These are phyloP conservation scores for Nakaseomyces sp. DNA, from an alignment of 1,139 yeast species.

Conservation along the genomic window DNA sequence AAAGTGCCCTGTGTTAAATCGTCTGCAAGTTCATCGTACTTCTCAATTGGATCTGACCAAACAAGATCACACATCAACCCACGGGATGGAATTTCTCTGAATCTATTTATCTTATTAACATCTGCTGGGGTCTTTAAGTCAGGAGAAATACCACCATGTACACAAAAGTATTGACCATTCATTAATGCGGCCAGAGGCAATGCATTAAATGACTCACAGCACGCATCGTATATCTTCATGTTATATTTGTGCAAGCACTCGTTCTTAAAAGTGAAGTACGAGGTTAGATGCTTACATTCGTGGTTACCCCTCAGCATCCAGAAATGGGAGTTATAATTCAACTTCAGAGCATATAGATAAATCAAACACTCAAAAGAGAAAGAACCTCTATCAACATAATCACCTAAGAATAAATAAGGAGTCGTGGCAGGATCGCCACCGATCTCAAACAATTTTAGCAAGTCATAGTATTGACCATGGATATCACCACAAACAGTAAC, in stretches of 20 bases:
- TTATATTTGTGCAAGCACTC: conserved; percentile 88
- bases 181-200: conserved; percentile 88
- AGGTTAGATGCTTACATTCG: conserved; percentile 89
- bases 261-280: conserved; percentile 83
- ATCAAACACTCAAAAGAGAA: conserved; percentile 84
- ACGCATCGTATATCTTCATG: conserved; percentile 56
- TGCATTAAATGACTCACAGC: conserved; percentile 74
- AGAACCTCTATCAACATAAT: conserved; percentile 92
- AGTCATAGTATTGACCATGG: conserved; percentile 90
- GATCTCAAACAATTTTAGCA: conserved; percentile 85
- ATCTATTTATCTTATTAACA: conserved; percentile 61
- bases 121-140: conserved; percentile 68
- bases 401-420: conserved; percentile 81
- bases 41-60: conserved; percentile 94
- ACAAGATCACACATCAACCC: conserved; percentile 92
- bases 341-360: conserved; percentile 70
- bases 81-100: conserved; percentile 86
- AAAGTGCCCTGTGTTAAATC: conserved; percentile 35
- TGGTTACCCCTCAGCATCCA: conserved; percentile 91
- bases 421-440: conserved; percentile 82
- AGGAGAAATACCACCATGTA: conserved; percentile 95
- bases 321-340: conserved; percentile 66
- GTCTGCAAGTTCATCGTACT: conserved; percentile 49
- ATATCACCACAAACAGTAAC: conserved; percentile 95
- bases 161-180: conserved; percentile 93